Conservation (phyloP, 1,284 basidiomycete genomes). For the Leccinum pachyderme region DNA sequence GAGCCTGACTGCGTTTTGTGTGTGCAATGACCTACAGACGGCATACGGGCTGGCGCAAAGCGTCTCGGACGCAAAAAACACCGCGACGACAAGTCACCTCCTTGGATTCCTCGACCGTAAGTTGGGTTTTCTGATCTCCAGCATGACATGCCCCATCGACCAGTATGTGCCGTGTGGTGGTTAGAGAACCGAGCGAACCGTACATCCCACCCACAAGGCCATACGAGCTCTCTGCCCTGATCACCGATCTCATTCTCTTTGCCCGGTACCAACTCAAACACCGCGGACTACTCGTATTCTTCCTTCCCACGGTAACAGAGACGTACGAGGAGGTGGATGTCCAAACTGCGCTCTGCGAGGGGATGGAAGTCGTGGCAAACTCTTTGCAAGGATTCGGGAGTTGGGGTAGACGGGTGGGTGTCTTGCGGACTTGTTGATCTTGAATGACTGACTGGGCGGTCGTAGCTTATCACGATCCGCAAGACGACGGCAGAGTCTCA, state of each 20-base stretch:
- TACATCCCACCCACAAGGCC: conserved; percentile 89
- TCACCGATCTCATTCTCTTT: conserved; percentile 78
- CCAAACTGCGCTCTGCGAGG: conserved; percentile 69
- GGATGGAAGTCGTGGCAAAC: conserved; percentile 87
- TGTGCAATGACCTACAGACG: conserved; percentile 53
- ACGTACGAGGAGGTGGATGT: conserved; percentile 88
- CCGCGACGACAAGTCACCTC: conserved; percentile 42
- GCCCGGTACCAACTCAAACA: conserved; percentile 85
- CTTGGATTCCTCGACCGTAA: conserved; percentile 41
- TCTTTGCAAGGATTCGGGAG: conserved; percentile 93
- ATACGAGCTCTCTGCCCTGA: conserved; percentile 88
- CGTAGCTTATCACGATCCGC: conserved; percentile 84
- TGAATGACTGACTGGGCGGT: conserved; percentile 2
- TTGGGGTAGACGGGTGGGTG: conserved; percentile 87
- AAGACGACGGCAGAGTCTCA: conserved; percentile 58
- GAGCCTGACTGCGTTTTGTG: not conserved
- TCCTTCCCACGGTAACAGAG: conserved; percentile 89
- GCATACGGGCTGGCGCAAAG: conserved; percentile 95
- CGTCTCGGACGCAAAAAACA: conserved; percentile 76
- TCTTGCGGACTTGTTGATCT: not conserved
- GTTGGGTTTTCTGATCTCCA: conserved; percentile 15
- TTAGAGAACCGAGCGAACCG: conserved; percentile 44
- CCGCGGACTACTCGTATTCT: conserved; percentile 89
- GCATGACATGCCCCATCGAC: not conserved
- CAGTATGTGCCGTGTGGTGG: not conserved